A percentile compares a stretch with the other conserved stretches of the same genome.
Conservation (phyloP, 169 alveolate species). For the Pseudocohnilembus persalinus region DNA sequence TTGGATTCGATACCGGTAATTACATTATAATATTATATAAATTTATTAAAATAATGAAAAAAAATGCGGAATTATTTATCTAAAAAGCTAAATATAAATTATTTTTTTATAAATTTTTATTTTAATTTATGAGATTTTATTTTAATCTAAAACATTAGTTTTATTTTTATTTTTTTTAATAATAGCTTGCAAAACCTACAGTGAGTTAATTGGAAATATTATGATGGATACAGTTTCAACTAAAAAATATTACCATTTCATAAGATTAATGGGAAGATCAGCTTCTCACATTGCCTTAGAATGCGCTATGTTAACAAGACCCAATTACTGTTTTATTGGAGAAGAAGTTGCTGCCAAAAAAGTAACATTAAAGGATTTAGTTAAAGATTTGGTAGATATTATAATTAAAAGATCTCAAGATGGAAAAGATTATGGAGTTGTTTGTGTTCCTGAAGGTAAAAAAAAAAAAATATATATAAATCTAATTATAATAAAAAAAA, state of each 20-base stretch:
- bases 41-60: too few species aligned
- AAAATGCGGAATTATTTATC: too few species aligned
- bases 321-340: conserved; percentile 69
- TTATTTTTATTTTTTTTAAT: too few species aligned
- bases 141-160: too few species aligned
- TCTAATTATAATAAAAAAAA: too few species aligned
- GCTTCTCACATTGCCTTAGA: conserved; percentile 90
- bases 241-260: conserved; percentile 82
- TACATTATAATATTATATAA: too few species aligned
- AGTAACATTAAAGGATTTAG: conserved; percentile 66
- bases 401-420: conserved; percentile 62
- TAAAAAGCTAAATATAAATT: too few species aligned
- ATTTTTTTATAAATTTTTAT: too few species aligned
- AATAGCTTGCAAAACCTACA: conserved; percentile 67
- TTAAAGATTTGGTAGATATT: conserved; percentile 72
- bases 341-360: conserved; percentile 74
- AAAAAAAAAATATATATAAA: too few species aligned
- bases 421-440: conserved; percentile 81
- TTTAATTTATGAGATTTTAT: neutral
- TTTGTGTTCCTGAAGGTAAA: conserved; percentile 89
- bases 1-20: conserved; percentile 95
- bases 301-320: conserved; percentile 79
- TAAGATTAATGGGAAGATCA: conserved; percentile 90
- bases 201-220: conserved; percentile 87
- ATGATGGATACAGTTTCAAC: conserved; percentile 76